Evolutionary conservation across 306 rosid genomes (phyloP).

Genomic region (Vigna angularis): DNA sequence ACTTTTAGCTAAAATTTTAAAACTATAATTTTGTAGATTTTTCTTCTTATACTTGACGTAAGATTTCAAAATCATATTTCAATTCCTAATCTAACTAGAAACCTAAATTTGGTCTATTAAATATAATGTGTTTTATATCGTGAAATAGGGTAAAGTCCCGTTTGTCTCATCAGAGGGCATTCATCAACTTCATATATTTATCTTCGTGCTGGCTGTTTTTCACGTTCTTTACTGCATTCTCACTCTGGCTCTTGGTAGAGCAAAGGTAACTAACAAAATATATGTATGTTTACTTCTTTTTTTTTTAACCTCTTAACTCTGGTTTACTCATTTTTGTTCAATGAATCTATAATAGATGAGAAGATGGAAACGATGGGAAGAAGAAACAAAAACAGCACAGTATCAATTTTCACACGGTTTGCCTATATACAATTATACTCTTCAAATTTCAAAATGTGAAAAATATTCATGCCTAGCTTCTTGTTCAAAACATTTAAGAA

Average conservation of each 20-base stretch:
- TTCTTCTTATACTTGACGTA: too few relatives aligned
- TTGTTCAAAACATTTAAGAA: neutral
- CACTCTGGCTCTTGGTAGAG: conserved; percentile 73
- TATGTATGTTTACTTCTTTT: neutral
- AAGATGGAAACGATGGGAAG: conserved; percentile 28
- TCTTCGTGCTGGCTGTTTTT: conserved; percentile 75
- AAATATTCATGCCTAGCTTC: too few relatives aligned
- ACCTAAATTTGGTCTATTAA: too few relatives aligned
- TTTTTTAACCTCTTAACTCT: neutral
- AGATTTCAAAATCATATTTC: too few relatives aligned
- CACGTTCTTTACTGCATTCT: conserved; percentile 77
- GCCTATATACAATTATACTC: neutral
- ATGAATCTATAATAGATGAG: neutral
- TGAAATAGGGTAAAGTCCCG: conserved; percentile 15
- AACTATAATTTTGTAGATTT: too few relatives aligned
- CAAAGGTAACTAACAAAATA: conserved; percentile 57
- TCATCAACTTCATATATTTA: conserved; percentile 81
- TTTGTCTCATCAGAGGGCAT: conserved; percentile 8
- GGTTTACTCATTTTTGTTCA: neutral
- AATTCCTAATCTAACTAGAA: too few relatives aligned
- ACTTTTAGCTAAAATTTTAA: too few relatives aligned
- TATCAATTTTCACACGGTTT: conserved; percentile 25
- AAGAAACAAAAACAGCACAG: conserved; percentile 12
- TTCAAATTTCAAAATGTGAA: too few relatives aligned
- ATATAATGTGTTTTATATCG: neutral